Evolutionary conservation across 2,329 filamentous ascomycete genomes (phyloP).

Genomic region (Fusarium luffae): DNA sequence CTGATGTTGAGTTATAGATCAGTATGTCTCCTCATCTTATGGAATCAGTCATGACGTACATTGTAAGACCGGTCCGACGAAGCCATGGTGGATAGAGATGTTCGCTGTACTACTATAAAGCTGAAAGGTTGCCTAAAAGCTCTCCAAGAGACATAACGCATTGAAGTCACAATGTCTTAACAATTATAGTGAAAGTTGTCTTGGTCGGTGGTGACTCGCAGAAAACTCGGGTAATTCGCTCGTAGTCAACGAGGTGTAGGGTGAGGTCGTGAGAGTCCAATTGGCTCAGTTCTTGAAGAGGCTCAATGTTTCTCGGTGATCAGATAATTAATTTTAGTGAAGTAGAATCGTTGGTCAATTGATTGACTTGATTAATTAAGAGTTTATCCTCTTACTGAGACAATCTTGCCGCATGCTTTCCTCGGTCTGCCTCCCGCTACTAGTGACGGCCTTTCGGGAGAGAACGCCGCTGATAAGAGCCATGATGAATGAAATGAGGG

Average conservation of each 20-base stretch:
- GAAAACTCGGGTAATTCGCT: constrained; percentile 46
- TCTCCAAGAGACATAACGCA: constrained; percentile 50
- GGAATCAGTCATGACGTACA: constrained; percentile 32
- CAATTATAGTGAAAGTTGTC: constrained; percentile 12
- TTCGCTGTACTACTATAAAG: constrained; percentile 30
- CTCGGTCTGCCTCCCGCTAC: constrained; percentile 32
- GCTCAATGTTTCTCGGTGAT: not conserved
- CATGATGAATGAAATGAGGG: not conserved
- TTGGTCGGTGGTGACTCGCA: constrained; percentile 27
- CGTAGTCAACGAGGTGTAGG: not conserved
- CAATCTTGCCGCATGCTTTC: constrained; percentile 1
- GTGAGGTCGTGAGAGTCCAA: not conserved
- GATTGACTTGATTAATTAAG: not conserved
- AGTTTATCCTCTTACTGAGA: constrained; percentile 8
- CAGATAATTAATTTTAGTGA: not conserved
- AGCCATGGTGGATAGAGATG: constrained; percentile 44
- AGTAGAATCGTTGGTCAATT: not conserved
- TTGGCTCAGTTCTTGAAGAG: not conserved
- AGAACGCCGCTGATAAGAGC: constrained; percentile 14
- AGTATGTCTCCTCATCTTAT: not conserved
- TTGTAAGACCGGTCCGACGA: constrained; percentile 50
- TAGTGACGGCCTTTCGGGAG: constrained; percentile 24
- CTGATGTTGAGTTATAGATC: constrained; percentile 57
- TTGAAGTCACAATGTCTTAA: constrained; percentile 34
- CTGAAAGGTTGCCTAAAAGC: constrained; percentile 37